These are phyloP conservation scores for Botrytis elliptica DNA, from an alignment of 2,329 filamentous ascomycete genomes.

Conservation along the genomic window DNA sequence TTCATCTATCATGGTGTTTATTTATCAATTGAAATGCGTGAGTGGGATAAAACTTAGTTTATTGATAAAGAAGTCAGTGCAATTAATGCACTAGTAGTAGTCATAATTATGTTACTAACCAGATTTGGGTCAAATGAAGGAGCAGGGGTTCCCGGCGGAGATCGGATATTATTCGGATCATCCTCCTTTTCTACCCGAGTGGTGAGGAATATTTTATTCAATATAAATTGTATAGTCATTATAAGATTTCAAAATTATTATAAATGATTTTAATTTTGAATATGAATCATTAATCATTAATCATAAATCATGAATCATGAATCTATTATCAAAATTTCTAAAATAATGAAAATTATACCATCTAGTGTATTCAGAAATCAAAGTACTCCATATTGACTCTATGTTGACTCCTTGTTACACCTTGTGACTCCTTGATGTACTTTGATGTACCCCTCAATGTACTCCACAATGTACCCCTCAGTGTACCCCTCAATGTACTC, in stretches of 20 bases:
- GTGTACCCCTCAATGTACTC: neutral
- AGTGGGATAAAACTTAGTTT: neutral
- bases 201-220: neutral
- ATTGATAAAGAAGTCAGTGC: constrained; percentile 8
- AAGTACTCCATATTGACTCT: neutral
- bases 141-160: constrained; percentile 16
- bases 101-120: constrained; percentile 4
- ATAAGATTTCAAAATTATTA: neutral
- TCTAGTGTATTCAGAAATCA: neutral
- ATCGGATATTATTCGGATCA: constrained; percentile 15
- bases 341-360: neutral
- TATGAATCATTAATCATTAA: too few species aligned
- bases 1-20: constrained; percentile 12
- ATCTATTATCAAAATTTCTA: neutral
- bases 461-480: neutral
- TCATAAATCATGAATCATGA: too few species aligned
- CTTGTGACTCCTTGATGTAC: neutral
- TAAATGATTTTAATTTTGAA: neutral
- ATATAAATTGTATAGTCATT: neutral
- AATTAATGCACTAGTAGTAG: neutral
- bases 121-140: neutral
- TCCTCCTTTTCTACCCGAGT: neutral
- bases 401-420: neutral
- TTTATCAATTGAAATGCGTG: neutral
- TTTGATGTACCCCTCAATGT: neutral